A percentile compares a stretch with the other conserved stretches of the same genome.
phyloP scores from a whole-genome alignment of 306 rosid species.

The Sphenostylis stenocarpa region DNA sequence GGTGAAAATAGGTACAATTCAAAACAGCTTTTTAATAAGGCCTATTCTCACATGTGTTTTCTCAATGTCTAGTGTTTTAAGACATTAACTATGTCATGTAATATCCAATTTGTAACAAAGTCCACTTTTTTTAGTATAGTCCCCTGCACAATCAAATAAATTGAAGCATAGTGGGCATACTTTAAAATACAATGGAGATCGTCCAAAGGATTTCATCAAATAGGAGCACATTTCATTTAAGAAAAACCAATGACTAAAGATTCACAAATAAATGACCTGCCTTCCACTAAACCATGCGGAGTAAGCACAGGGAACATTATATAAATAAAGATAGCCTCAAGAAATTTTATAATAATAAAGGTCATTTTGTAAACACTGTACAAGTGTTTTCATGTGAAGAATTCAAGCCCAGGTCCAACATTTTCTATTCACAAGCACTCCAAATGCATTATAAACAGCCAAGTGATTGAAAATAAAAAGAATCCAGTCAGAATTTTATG shows the following conservation, averaged over 20 bases:
- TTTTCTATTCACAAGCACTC: constrained; percentile 16
- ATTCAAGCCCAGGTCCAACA: constrained; percentile 4
- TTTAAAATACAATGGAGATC: constrained; percentile 20
- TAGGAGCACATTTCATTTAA: background rate
- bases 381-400: background rate
- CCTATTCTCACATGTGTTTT: too few relatives aligned
- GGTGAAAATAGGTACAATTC: too few relatives aligned
- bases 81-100: background rate
- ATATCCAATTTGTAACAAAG: too few relatives aligned
- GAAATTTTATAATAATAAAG: constrained; percentile 1
- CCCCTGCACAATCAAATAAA: background rate
- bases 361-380: background rate
- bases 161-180: background rate
- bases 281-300: background rate
- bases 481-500: background rate
- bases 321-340: background rate
- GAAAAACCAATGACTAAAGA: background rate
- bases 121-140: background rate
- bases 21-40: too few relatives aligned
- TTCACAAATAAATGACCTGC: background rate
- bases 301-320: background rate
- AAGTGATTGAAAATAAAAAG: background rate
- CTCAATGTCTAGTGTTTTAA: background rate
- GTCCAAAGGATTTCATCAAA: constrained; percentile 25
- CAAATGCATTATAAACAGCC: background rate